Conservation (phyloP, 2,329 filamentous ascomycete species). For the Aureobasidium sp. region DNA sequence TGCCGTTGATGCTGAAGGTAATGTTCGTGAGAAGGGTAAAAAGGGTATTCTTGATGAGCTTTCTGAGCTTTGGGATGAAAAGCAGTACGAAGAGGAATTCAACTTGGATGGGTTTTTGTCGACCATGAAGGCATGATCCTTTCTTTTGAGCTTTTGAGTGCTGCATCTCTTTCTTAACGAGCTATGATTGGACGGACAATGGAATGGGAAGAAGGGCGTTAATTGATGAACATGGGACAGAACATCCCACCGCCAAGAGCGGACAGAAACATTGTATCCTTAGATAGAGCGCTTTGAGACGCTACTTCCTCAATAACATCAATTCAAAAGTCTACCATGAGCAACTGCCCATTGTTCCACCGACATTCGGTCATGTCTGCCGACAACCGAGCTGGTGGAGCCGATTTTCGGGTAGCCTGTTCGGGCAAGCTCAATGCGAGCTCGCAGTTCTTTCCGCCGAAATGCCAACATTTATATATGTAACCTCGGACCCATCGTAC, state of each 20-base stretch:
- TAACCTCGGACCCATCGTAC: not conserved
- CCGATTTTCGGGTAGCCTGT: too few relatives aligned
- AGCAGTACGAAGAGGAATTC: conserved; percentile 97
- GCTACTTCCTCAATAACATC: not conserved
- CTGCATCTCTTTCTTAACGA: conserved; percentile 1
- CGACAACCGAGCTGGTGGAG: not conserved
- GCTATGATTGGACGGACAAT: not conserved
- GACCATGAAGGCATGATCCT: conserved; percentile 62
- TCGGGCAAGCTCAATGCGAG: not conserved
- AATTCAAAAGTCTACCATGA: not conserved
- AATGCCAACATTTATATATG: not conserved
- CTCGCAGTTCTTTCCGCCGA: not conserved
- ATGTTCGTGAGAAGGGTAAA: conserved; percentile 90
- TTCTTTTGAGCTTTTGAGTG: not conserved
- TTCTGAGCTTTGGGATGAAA: conserved; percentile 94
- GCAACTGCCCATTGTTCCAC: not conserved
- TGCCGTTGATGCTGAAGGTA: conserved; percentile 69
- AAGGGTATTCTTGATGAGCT: conserved; percentile 94
- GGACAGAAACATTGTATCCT: not conserved
- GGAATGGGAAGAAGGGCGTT: conserved; percentile 3
- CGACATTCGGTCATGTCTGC: not conserved
- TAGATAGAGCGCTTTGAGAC: not conserved
- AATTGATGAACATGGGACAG: not conserved
- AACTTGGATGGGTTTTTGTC: conserved; percentile 92
- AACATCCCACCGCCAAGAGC: not conserved